Evolutionary conservation across 108 stramenopile genomes (phyloP).

Genomic region (Cyclotella choctawhatcheeana): DNA sequence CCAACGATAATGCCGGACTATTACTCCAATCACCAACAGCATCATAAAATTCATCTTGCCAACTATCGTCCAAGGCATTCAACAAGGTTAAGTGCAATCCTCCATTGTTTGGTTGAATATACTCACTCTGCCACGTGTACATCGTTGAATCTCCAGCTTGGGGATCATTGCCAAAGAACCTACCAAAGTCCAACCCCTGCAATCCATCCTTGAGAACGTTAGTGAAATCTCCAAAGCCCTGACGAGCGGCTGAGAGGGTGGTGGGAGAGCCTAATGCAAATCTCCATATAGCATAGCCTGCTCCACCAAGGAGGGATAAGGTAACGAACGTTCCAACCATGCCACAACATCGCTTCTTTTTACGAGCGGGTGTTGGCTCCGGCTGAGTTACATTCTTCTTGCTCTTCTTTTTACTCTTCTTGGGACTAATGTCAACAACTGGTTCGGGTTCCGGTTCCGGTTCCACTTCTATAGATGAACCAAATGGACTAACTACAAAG

Average conservation of each 20-base stretch:
- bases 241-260: not conserved
- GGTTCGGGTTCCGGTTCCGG: no score
- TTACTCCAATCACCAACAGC: slow-evolving; percentile 71
- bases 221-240: slow-evolving; percentile 45
- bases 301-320: not conserved
- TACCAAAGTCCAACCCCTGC: slow-evolving; percentile 37
- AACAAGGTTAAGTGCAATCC: slow-evolving; percentile 60
- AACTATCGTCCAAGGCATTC: slow-evolving; percentile 69
- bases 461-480: no score
- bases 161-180: slow-evolving; percentile 53
- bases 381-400: not conserved
- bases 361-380: not conserved
- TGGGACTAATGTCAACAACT: not conserved
- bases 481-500: no score
- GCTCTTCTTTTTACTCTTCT: slow-evolving; percentile 3
- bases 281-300: not conserved
- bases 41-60: slow-evolving; percentile 59
- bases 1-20: slow-evolving; percentile 59
- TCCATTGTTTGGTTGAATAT: slow-evolving; percentile 39
- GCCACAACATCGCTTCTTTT: not conserved
- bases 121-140: slow-evolving; percentile 56
- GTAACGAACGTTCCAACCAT: not conserved
- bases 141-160: slow-evolving; percentile 65
- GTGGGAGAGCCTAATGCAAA: slow-evolving; percentile 20
- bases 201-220: slow-evolving; percentile 40